Conservation (phyloP, 2,329 filamentous ascomycete species). For the Dactylellina sp. region DNA sequence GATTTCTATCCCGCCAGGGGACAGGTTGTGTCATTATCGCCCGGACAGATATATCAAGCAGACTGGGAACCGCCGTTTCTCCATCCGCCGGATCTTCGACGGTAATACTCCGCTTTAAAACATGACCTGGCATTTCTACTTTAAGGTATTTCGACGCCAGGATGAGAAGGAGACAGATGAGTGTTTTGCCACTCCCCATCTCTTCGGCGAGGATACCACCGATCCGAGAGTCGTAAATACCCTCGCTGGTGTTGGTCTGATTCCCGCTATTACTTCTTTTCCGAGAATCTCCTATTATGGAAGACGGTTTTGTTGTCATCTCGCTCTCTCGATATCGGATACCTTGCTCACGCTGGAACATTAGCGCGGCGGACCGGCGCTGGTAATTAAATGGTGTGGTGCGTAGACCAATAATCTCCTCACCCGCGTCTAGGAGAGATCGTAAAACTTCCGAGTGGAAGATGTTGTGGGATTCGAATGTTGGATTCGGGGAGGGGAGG, state of each 20-base stretch:
- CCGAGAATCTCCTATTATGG: conserved; percentile 78
- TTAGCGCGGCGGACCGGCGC: conserved; percentile 79
- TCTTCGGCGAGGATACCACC: conserved; percentile 85
- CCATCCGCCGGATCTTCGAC: neutral
- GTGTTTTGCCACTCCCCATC: conserved; percentile 85
- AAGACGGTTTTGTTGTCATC: conserved; percentile 71
- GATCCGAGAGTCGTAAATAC: conserved; percentile 74
- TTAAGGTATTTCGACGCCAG: conserved; percentile 79
- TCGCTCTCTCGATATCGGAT: conserved; percentile 73
- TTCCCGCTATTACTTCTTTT: neutral
- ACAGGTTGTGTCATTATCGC: conserved; percentile 74
- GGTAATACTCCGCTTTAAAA: conserved; percentile 60
- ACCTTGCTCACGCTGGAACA: conserved; percentile 82
- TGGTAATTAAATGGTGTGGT: conserved; percentile 83
- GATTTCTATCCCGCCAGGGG: conserved; percentile 71
- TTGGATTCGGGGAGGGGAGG: conserved; percentile 75
- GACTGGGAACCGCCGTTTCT: conserved; percentile 68
- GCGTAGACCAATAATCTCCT: conserved; percentile 69
- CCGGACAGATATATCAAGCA: conserved; percentile 81
- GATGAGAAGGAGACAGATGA: conserved; percentile 83
- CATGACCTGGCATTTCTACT: conserved; percentile 70
- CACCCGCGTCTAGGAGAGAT: conserved; percentile 68
- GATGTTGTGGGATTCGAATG: conserved; percentile 62
- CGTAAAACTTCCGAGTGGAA: conserved; percentile 69
- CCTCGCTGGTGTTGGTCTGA: conserved; percentile 66